A percentile compares a stretch with the other conserved stretches of the same genome.
phyloP scores from a whole-genome alignment of 1,284 basidiomycete genomes.

The Marasmius sp. region DNA sequence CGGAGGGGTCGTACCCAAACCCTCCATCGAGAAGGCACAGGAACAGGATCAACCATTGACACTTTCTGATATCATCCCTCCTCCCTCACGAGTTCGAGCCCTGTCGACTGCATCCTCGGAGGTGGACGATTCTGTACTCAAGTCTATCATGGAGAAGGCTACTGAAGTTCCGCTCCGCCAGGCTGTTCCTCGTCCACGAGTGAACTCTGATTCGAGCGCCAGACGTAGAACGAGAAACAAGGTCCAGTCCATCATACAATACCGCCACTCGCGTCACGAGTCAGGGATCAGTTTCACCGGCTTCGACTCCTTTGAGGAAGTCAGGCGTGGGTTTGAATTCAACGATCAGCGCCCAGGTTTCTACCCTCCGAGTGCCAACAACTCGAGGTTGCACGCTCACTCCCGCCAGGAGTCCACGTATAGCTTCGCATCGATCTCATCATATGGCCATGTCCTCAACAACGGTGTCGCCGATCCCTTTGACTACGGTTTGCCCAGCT shows the following conservation, averaged over 20 bases:
- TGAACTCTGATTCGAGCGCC: slow-evolving; percentile 47
- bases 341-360: slow-evolving; percentile 58
- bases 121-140: slow-evolving; percentile 57
- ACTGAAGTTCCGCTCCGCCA: slow-evolving; percentile 30
- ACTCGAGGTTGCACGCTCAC: slow-evolving; percentile 29
- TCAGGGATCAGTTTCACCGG: slow-evolving; percentile 68
- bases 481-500: slow-evolving; percentile 60
- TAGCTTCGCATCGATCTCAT: slow-evolving; percentile 82
- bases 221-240: slow-evolving; percentile 27
- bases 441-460: slow-evolving; percentile 70
- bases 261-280: slow-evolving; percentile 43
- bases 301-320: slow-evolving; percentile 71
- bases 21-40: slow-evolving; percentile 14
- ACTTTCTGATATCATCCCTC: slow-evolving; percentile 73
- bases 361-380: slow-evolving; percentile 42
- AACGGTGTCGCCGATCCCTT: slow-evolving; percentile 71
- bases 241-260: slow-evolving; percentile 20
- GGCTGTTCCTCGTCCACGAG: slow-evolving; percentile 27
- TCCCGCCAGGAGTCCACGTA: slow-evolving; percentile 60
- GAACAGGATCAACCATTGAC: slow-evolving; percentile 40
- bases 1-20: slow-evolving; percentile 50
- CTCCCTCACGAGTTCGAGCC: slow-evolving; percentile 48
- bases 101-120: slow-evolving; percentile 46
- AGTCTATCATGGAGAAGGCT: slow-evolving; percentile 58
- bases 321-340: slow-evolving; percentile 74